phyloP scores from a whole-genome alignment of 2,329 filamentous ascomycete species.

The Talaromyces sp. region DNA sequence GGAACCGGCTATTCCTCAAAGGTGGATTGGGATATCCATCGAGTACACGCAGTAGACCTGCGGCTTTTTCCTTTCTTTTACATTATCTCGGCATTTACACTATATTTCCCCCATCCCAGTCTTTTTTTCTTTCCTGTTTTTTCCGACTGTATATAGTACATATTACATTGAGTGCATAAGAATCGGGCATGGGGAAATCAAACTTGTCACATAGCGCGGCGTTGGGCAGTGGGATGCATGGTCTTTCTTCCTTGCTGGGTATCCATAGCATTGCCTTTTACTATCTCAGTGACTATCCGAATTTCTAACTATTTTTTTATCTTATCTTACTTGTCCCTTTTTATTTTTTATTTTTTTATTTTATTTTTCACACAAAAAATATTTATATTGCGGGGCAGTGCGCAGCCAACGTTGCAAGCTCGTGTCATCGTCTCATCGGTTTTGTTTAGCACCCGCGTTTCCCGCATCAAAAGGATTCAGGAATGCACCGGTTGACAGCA shows the following conservation, averaged over 20 bases:
- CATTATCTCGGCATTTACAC: neutral
- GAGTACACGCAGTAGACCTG: slow-evolving; percentile 5
- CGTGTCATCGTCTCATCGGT: neutral
- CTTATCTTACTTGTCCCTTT: neutral
- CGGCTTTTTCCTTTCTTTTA: neutral
- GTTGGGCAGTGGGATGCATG: neutral
- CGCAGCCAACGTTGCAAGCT: neutral
- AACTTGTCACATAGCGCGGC: neutral
- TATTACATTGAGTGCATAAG: neutral
- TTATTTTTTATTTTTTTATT: neutral
- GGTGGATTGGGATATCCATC: slow-evolving; percentile 26
- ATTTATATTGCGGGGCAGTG: neutral
- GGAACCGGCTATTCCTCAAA: slow-evolving; percentile 20
- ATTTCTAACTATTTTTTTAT: neutral
- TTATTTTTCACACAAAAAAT: neutral
- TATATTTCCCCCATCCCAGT: neutral
- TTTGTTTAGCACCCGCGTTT: neutral
- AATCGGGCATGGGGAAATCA: neutral
- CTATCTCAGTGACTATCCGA: neutral
- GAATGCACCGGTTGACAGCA: neutral
- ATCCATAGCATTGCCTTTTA: neutral
- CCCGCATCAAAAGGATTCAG: neutral
- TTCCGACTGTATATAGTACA: neutral
- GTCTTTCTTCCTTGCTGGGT: neutral
- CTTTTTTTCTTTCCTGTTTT: neutral